These are phyloP conservation scores for Marasmius sp. DNA, from an alignment of 1,284 basidiomycete genomes.

Conservation along the genomic window DNA sequence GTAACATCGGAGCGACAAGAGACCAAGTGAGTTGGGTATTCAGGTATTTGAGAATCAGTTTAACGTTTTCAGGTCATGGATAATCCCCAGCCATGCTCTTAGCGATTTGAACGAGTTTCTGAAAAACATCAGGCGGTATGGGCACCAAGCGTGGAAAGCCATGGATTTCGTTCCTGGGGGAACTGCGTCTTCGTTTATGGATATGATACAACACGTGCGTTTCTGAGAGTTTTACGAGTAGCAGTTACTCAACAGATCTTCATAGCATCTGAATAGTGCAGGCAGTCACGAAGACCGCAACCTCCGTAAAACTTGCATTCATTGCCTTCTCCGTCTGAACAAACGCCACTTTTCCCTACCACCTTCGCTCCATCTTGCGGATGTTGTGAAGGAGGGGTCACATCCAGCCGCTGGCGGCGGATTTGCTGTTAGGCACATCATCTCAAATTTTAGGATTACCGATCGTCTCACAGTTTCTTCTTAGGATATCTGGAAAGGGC, in stretches of 20 bases:
- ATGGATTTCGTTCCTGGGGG: neutral
- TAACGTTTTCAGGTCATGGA: no score
- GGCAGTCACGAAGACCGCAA: neutral
- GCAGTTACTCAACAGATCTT: neutral
- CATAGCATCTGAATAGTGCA: neutral
- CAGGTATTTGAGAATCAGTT: no score
- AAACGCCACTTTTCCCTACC: neutral
- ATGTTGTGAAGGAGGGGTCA: neutral
- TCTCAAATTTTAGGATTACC: neutral
- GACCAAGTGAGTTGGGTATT: no score
- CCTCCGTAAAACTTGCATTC: neutral
- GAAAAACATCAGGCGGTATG: neutral
- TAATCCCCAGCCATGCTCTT: neutral
- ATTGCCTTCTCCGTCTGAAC: neutral
- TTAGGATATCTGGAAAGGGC: conserved; percentile 10
- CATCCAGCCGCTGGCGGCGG: conserved; percentile 8
- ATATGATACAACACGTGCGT: neutral
- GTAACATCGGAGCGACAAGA: no score
- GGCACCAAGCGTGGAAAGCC: neutral
- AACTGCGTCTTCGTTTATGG: neutral
- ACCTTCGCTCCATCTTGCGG: neutral
- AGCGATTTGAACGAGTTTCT: neutral
- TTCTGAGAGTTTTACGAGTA: neutral
- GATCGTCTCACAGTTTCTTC: neutral
- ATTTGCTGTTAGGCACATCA: conserved; percentile 2